A percentile compares a stretch with the other conserved stretches of the same genome.
Evolutionary conservation across 2,329 filamentous ascomycete species (phyloP).

Genomic region (Chaetomium sp.): DNA sequence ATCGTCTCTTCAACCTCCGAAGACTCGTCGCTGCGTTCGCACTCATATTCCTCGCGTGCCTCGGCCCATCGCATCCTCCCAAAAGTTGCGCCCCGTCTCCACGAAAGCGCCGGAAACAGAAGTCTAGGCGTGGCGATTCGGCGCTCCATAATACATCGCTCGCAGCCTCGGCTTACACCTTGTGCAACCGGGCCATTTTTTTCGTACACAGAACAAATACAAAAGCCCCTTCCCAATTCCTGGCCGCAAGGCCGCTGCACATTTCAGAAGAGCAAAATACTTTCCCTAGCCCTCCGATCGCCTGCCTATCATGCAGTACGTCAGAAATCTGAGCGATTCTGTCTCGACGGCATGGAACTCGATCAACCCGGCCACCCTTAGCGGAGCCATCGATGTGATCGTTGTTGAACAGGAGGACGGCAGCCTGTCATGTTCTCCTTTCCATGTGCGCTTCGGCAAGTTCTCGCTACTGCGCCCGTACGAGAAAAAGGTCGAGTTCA

Average conservation of each 20-base stretch:
- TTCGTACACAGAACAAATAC: neutral
- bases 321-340: slow-evolving; percentile 89
- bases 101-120: slow-evolving; percentile 6
- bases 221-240: neutral
- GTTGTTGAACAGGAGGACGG: slow-evolving; percentile 97
- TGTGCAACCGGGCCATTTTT: neutral
- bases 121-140: slow-evolving; percentile 19
- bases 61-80: neutral
- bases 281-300: neutral
- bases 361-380: slow-evolving; percentile 95
- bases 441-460: slow-evolving; percentile 98
- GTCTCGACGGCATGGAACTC: slow-evolving; percentile 99
- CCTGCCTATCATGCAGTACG: slow-evolving; percentile 81
- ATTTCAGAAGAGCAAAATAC: neutral
- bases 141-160: slow-evolving; percentile 16
- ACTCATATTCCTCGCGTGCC: slow-evolving; percentile 1
- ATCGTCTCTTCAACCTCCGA: neutral
- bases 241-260: slow-evolving; percentile 15
- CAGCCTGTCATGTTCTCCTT: slow-evolving; percentile 85
- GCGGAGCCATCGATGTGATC: slow-evolving; percentile 97
- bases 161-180: slow-evolving; percentile 18
- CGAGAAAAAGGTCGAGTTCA: slow-evolving; percentile 99
- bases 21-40: neutral
- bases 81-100: neutral
- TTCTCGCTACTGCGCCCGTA: slow-evolving; percentile 93